A percentile compares a stretch with the other conserved stretches of the same genome.
Conservation (phyloP, 2,329 filamentous ascomycete species). For the Alternaria gaisen region DNA sequence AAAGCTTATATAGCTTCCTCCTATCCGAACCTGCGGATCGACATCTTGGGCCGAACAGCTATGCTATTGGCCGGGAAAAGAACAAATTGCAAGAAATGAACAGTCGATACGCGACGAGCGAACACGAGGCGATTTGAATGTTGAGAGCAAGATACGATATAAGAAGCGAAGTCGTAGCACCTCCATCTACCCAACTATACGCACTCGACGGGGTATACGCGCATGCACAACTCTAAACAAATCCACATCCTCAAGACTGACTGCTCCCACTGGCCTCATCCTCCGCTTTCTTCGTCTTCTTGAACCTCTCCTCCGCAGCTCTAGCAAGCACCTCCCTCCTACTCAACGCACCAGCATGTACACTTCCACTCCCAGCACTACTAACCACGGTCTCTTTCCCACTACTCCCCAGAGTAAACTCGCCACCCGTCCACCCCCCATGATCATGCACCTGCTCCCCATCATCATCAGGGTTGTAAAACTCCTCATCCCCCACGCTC, state of each 20-base stretch:
- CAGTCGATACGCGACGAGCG: no score
- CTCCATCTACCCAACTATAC: background rate
- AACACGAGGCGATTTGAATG: background rate
- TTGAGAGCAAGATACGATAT: background rate
- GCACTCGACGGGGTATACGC: constrained; percentile 9
- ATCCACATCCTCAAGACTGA: constrained; percentile 6
- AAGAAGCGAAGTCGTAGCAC: background rate
- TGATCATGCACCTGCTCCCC: constrained; percentile 45
- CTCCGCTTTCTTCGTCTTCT: constrained; percentile 59
- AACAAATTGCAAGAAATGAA: background rate
- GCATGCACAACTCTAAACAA: background rate
- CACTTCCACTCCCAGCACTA: constrained; percentile 34
- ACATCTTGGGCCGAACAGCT: background rate
- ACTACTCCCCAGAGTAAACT: constrained; percentile 48
- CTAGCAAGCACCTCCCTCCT: constrained; percentile 78
- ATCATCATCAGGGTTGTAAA: constrained; percentile 36
- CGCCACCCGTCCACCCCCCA: constrained; percentile 56
- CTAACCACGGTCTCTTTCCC: constrained; percentile 32
- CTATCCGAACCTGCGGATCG: background rate
- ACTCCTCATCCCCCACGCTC: constrained; percentile 46
- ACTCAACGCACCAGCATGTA: constrained; percentile 61
- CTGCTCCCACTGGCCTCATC: constrained; percentile 40
- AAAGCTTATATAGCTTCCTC: background rate
- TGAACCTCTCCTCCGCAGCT: constrained; percentile 73
- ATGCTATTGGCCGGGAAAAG: background rate